Conservation (phyloP, 257 asterid genomes). For the Primulina eburnea region DNA sequence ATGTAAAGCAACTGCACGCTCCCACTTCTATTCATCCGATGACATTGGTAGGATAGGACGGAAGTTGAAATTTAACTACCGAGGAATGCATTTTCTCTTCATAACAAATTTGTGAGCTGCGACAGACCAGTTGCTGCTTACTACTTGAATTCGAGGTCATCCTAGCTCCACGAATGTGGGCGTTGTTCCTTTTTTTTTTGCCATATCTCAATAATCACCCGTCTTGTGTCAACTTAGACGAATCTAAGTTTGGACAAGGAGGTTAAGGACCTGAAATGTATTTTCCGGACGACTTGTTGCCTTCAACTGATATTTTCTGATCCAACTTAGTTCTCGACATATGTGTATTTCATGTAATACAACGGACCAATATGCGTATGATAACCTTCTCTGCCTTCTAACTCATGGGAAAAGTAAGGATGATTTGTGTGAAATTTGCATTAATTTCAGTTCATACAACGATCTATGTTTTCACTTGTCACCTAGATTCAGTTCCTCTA, state of each 20-base stretch:
- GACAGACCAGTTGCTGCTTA: conserved; percentile 26
- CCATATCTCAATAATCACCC: conserved; percentile 3
- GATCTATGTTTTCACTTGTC: background rate
- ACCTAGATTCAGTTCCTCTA: background rate
- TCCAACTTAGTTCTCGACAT: too few species aligned
- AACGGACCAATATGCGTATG: too few species aligned
- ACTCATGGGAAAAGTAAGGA: background rate
- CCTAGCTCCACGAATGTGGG: conserved; percentile 16
- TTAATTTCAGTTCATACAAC: background rate
- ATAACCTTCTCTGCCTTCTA: background rate
- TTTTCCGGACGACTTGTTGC: conserved; percentile 2
- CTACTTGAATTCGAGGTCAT: conserved; percentile 23
- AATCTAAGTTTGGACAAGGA: conserved; percentile 15
- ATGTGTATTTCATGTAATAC: background rate
- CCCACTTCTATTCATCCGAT: background rate
- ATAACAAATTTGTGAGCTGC: conserved; percentile 31
- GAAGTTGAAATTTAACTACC: background rate
- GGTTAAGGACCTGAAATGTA: conserved; percentile 26
- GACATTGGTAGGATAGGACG: background rate
- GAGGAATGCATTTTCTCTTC: conserved; percentile 11
- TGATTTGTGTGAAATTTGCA: background rate
- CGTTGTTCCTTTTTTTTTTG: conserved; percentile 14
- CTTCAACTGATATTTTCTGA: conserved; percentile 23
- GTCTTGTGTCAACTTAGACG: conserved; percentile 4
- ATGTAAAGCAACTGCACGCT: background rate